These are phyloP conservation scores for Spironucleus salmonicida DNA, from an alignment of 208 protist genomes.

Conservation along the genomic window DNA sequence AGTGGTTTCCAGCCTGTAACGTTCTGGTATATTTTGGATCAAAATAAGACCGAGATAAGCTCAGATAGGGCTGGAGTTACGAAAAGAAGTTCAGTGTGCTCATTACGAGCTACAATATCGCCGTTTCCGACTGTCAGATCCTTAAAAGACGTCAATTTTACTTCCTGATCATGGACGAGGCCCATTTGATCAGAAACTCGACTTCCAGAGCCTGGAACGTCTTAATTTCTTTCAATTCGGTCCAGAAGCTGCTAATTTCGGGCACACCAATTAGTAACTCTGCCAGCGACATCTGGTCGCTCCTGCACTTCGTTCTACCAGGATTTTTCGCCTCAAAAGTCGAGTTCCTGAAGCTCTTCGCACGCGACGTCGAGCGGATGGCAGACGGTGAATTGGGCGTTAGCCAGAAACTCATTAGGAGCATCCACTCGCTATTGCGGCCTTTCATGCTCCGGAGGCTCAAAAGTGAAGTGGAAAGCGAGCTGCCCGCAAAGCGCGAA, in stretches of 20 bases:
- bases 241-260: slow-evolving; percentile 55
- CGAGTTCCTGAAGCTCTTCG: slow-evolving; percentile 42
- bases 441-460: slow-evolving; percentile 89
- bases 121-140: slow-evolving; percentile 41
- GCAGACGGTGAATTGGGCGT: slow-evolving; percentile 46
- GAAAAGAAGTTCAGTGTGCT: slow-evolving; percentile 56
- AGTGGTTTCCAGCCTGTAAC: not conserved
- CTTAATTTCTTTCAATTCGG: slow-evolving; percentile 48
- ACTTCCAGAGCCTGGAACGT: slow-evolving; percentile 51
- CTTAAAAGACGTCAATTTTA: slow-evolving; percentile 48
- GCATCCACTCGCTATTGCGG: slow-evolving; percentile 75
- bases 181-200: slow-evolving; percentile 62
- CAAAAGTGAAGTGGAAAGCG: slow-evolving; percentile 82
- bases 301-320: slow-evolving; percentile 63
- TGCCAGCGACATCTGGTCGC: slow-evolving; percentile 57
- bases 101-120: slow-evolving; percentile 66
- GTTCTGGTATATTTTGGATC: slow-evolving; percentile 1
- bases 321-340: slow-evolving; percentile 51
- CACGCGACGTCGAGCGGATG: not conserved
- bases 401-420: slow-evolving; percentile 63
- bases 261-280: slow-evolving; percentile 57
- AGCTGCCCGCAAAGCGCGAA: slow-evolving; percentile 70
- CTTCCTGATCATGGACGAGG: slow-evolving; percentile 64
- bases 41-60: not conserved
- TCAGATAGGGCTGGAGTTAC: not conserved